A percentile compares a stretch with the other conserved stretches of the same genome.
phyloP scores from a whole-genome alignment of 2,329 filamentous ascomycete genomes.

The Penicillium occitanis region DNA sequence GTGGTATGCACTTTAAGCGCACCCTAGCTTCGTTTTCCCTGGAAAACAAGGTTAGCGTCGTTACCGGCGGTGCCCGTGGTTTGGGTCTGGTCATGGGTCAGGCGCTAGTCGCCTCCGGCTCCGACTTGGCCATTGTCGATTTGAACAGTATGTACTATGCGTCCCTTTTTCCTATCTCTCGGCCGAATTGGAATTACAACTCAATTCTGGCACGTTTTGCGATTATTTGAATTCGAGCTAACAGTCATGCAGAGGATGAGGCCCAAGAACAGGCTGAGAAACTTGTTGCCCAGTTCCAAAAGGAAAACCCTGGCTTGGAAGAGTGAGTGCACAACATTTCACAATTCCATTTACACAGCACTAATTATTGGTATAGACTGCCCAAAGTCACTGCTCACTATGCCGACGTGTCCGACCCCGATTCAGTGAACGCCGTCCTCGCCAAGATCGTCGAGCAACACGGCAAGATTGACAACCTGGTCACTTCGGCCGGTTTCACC shows the following conservation, averaged over 20 bases:
- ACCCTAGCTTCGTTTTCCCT: conserved; percentile 85
- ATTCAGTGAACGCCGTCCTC: conserved; percentile 74
- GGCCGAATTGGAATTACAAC: background rate
- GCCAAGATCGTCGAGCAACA: conserved; percentile 68
- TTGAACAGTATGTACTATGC: conserved; percentile 69
- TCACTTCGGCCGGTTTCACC: conserved; percentile 94
- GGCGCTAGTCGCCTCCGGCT: conserved; percentile 82
- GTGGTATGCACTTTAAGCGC: conserved; percentile 78
- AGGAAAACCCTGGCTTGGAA: conserved; percentile 73
- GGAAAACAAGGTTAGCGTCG: conserved; percentile 76
- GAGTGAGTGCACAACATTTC: conserved; percentile 49
- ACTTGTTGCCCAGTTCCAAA: conserved; percentile 72
- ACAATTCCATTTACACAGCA: background rate
- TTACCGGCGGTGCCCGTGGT: conserved; percentile 88
- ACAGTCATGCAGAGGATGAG: conserved; percentile 67
- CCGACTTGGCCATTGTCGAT: conserved; percentile 88
- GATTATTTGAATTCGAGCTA: background rate
- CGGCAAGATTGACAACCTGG: conserved; percentile 83
- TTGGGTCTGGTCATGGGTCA: conserved; percentile 91
- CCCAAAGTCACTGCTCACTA: conserved; percentile 89
- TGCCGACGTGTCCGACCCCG: conserved; percentile 77
- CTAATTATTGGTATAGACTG: conserved; percentile 47
- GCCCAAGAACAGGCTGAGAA: conserved; percentile 72
- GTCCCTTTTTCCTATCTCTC: background rate
- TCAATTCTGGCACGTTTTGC: background rate